Evolutionary conservation across 1,139 yeast genomes (phyloP), one percentile per base, ranked within the genome.

Genomic region (Kodamaea ohmeri): DNA sequence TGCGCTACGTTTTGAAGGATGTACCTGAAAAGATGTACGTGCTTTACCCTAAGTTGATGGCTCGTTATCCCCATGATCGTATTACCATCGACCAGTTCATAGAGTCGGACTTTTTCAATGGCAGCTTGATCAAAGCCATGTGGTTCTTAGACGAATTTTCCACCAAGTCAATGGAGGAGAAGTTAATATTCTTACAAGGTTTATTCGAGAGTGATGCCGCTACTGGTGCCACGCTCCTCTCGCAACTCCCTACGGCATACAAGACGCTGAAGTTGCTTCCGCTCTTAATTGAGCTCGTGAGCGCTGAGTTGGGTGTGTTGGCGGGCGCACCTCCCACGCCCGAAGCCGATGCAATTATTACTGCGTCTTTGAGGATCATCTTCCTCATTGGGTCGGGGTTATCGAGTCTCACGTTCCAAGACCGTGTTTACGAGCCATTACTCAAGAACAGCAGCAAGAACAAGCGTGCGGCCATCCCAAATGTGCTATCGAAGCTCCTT

Each of bases 141-240:
- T 78, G 84, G 60, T 83, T 85, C 52, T 61, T 92, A 35, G 97
- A 90, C 55, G 95, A 87, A 43, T 82, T 87, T 46, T 78, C 90
- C 6, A 87, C 96, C 1, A 83, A 86, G 48, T 63, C 82, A 2
- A 64, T 71, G 2, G 74, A 76, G 11, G 97, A 90, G 43, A 84
- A 83, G 51, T 60, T 76, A 26, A 69, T 80, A 0, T 89, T 88
- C 55, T 67, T 90, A 51, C 71, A 73, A 41, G 90, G 90, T 0
- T 65, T 90, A 37, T 63, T 76, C 11, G 54, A 30, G 40, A 13
- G 5, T 18, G 38, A 24, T 34, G 27, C 32, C 7, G 35, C 25
- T n/a, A 25, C 31, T 11, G 16, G 21, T 13, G 35, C 48, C 28
- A 36, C 29, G 7, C 12, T 34, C 12, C 37, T 36, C 21, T 31